Evolutionary conservation across 768 basidiomycete species (phyloP).

Genomic region (Leccinum arenicola): DNA sequence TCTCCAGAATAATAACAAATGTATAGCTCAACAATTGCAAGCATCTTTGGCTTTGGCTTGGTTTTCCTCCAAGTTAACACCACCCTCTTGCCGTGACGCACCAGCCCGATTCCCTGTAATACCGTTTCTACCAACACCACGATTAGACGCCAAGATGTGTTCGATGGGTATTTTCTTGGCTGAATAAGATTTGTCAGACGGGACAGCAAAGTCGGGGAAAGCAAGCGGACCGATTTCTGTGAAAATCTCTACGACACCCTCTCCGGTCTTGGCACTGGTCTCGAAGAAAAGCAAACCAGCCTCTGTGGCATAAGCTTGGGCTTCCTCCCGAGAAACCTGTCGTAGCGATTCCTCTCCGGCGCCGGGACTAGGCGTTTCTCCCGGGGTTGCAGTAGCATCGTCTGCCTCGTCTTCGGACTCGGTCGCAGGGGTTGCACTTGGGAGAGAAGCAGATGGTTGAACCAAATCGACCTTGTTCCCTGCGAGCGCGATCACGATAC

Average conservation of each 20-base stretch:
- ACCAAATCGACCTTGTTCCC: conserved; percentile 97
- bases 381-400: conserved; percentile 87
- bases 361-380: conserved; percentile 53
- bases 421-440: conserved; percentile 43
- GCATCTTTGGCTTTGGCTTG: conserved; percentile 66
- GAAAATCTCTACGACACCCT: conserved; percentile 94
- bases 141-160: conserved; percentile 84
- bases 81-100: conserved; percentile 46
- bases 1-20: conserved; percentile 14
- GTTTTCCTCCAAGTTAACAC: conserved; percentile 71
- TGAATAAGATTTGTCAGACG: conserved; percentile 26
- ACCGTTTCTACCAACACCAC: conserved; percentile 62
- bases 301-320: conserved; percentile 94
- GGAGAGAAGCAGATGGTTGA: conserved; percentile 55
- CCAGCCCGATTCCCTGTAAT: conserved; percentile 51
- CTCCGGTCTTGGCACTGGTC: conserved; percentile 95
- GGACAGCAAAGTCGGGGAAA: background rate
- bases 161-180: conserved; percentile 92
- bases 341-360: conserved; percentile 69
- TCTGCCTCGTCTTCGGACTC: conserved; percentile 89
- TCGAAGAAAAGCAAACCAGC: conserved; percentile 96
- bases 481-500: conserved; percentile 97
- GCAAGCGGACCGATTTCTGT: conserved; percentile 85
- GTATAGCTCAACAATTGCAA: conserved; percentile 68
- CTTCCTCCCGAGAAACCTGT: conserved; percentile 93